A percentile compares a stretch with the other conserved stretches of the same genome.
Evolutionary conservation across 1,284 basidiomycete genomes (phyloP).

Genomic region (Flammula alnicola): DNA sequence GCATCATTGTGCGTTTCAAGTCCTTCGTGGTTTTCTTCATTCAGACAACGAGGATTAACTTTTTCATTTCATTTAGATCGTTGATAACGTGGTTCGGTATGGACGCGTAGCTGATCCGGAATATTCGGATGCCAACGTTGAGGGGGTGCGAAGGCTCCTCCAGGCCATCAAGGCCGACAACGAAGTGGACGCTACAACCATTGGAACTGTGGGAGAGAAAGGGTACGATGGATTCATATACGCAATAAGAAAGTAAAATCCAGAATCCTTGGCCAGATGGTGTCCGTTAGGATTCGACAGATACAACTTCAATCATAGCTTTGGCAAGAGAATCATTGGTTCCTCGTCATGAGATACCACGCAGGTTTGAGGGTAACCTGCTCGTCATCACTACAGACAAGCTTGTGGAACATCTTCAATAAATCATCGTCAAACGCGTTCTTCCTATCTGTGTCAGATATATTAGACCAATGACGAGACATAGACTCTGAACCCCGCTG

Average conservation of each 20-base stretch:
- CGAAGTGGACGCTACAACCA: constrained; percentile 63
- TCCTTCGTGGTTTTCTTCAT: neutral
- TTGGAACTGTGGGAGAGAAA: constrained; percentile 65
- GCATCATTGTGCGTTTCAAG: constrained; percentile 62
- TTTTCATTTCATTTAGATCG: constrained; percentile 44
- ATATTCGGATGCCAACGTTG: constrained; percentile 39
- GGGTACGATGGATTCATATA: constrained; percentile 68
- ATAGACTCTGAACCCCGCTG: too few species aligned
- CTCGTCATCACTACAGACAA: too few species aligned
- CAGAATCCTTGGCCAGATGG: too few species aligned
- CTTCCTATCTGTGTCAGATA: too few species aligned
- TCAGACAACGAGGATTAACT: neutral
- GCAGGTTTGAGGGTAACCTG: too few species aligned
- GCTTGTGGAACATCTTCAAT: too few species aligned
- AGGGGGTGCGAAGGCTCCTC: constrained; percentile 56
- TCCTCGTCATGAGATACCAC: too few species aligned
- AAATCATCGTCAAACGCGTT: too few species aligned
- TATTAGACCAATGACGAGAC: too few species aligned
- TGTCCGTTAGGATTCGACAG: too few species aligned
- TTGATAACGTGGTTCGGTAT: constrained; percentile 65
- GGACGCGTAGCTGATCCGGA: constrained; percentile 51
- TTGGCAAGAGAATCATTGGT: too few species aligned
- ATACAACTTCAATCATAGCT: too few species aligned
- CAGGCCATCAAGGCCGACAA: constrained; percentile 52
- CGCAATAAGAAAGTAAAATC: constrained; percentile 39